These are phyloP conservation scores for Phytopythium boreale DNA, from an alignment of 352 stramenopile species.

Conservation along the genomic window DNA sequence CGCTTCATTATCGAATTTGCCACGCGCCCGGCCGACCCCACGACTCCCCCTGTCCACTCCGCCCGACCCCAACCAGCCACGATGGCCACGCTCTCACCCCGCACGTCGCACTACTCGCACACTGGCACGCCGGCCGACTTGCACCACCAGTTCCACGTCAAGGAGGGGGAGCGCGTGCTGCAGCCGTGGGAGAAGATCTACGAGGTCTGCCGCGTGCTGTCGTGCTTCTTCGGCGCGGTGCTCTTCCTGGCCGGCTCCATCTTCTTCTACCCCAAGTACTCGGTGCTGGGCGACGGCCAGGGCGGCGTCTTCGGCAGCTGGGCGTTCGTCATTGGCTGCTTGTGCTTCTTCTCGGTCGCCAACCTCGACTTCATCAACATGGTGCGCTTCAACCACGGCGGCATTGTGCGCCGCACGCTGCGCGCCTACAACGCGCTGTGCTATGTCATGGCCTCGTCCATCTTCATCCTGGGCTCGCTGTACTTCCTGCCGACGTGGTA, in stretches of 20 bases:
- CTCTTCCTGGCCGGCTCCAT: slow-evolving; percentile 79
- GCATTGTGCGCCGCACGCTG: slow-evolving; percentile 42
- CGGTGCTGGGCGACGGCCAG: slow-evolving; percentile 55
- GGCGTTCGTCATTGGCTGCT: slow-evolving; percentile 68
- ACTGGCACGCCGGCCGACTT: neutral
- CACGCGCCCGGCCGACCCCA: neutral
- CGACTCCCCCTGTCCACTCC: neutral
- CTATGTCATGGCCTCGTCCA: slow-evolving; percentile 64
- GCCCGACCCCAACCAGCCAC: neutral
- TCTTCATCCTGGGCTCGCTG: slow-evolving; percentile 75
- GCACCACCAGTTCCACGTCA: slow-evolving; percentile 2
- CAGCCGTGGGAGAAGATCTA: slow-evolving; percentile 45
- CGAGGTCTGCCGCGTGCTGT: slow-evolving; percentile 43
- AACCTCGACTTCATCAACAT: slow-evolving; percentile 75
- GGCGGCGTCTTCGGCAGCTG: slow-evolving; percentile 61
- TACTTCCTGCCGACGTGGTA: slow-evolving; percentile 83
- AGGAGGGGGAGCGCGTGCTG: slow-evolving; percentile 10
- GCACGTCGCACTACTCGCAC: slow-evolving; percentile 24
- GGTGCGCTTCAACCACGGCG: slow-evolving; percentile 55
- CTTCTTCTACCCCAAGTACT: slow-evolving; percentile 78
- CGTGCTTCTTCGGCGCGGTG: slow-evolving; percentile 61
- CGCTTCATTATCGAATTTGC: slow-evolving; percentile 4
- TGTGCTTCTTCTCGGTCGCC: slow-evolving; percentile 61
- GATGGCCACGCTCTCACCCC: slow-evolving; percentile 14
- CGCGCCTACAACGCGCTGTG: slow-evolving; percentile 56